Base-by-base conservation (phyloP, 129 eudicot species). In the Centella asiatica region DNA sequence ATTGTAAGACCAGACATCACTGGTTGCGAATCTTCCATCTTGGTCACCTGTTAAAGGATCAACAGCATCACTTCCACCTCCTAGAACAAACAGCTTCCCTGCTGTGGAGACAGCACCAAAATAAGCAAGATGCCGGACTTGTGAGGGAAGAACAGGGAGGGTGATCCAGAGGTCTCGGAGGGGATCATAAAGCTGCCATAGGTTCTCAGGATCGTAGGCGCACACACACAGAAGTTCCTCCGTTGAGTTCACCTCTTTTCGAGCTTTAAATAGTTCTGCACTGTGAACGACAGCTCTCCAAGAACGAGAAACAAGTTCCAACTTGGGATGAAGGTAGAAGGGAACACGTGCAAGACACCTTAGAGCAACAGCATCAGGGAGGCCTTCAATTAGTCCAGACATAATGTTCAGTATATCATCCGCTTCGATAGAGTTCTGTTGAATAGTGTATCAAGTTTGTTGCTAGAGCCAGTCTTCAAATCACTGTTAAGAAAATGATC, bases 1-100 rank as follows among this genome's bases (percentile, higher is more conserved):
- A 18, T 93, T 88, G n/a, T 87, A 93, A 5, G 99, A 87, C 99
- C 99, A 93, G 8, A 87, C 95, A 68, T 84, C 95, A 40, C 85
- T 67, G 2, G 99, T 93, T 1, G 96, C 90, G 48, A 93, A 93
- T 61, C 83, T 78, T 5, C 99, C 99, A 37, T 87, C 99, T 53
- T 87, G 99, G 36, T 93, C 99, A n/a, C 99, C 99, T 0, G 99
- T 93, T 50, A 60, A 60, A 14, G 92, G 96, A 60, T 93, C 96
- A 17, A 93, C 95, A 10, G 96, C 96, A n/a, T 87, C 99, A 25
- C 99, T 93, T 29, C 96, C 95, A 28, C 99, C 99, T 53, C 99
- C 99, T 23, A 93, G 74, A 13, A 93, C 95, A 56, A 77, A 93
- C 25, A 93, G 65, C 73, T 85, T 93, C 47, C 99, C 99, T 8